Conservation (phyloP, 768 basidiomycete genomes). For the Phylloporus arenicola region DNA sequence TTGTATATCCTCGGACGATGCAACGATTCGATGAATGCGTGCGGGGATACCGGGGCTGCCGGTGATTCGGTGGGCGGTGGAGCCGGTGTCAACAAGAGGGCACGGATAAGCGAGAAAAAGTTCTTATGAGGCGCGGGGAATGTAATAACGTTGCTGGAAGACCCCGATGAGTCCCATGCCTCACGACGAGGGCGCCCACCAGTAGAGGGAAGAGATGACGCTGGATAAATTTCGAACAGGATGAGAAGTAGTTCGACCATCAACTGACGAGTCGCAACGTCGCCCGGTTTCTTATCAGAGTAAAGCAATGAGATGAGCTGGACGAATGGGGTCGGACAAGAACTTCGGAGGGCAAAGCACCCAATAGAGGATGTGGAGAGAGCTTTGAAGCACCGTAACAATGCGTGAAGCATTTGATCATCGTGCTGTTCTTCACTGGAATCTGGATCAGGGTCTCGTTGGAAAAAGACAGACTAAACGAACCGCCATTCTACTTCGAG, state of each 20-base stretch:
- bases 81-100: constrained; percentile 67
- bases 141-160: constrained; percentile 49
- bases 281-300: constrained; percentile 98
- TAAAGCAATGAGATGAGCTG: constrained; percentile 82
- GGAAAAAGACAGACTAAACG: constrained; percentile 20
- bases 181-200: constrained; percentile 39
- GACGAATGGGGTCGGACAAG: constrained; percentile 81
- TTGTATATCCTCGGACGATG: constrained; percentile 73
- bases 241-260: constrained; percentile 84
- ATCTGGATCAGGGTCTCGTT: constrained; percentile 6
- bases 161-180: constrained; percentile 50
- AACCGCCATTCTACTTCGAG: constrained; percentile 97
- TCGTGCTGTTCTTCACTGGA: constrained; percentile 96
- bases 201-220: constrained; percentile 55
- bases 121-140: constrained; percentile 71
- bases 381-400: constrained; percentile 91
- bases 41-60: constrained; percentile 57
- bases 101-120: constrained; percentile 68
- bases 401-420: constrained; percentile 87
- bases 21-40: constrained; percentile 74
- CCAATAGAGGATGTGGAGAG: constrained; percentile 86
- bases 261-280: constrained; percentile 82
- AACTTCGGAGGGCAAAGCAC: constrained; percentile 83
- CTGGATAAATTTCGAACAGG: constrained; percentile 85
- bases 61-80: constrained; percentile 62